A percentile compares a stretch with the other conserved stretches of the same genome.
phyloP scores from a whole-genome alignment of 129 eudicot genomes.

The Helichrysum umbraculigerum region DNA sequence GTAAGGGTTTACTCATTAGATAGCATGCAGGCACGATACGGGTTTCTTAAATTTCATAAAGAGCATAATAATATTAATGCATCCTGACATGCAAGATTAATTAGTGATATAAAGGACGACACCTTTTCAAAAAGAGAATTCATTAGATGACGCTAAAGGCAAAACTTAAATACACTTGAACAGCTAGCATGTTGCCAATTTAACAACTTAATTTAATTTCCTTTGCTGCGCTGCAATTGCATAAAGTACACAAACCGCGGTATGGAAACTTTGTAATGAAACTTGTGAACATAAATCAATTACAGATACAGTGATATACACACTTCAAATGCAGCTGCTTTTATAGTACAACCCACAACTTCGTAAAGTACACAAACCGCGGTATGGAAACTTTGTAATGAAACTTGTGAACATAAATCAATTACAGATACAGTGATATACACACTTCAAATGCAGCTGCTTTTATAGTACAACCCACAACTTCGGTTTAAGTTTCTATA shows the following conservation, averaged over 20 bases:
- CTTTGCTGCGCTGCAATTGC: neutral
- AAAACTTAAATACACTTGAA: neutral
- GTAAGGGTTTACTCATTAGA: neutral
- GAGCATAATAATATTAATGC: neutral
- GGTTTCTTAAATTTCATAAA: neutral
- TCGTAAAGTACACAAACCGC: neutral
- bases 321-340: conserved; percentile 11
- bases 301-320: neutral
- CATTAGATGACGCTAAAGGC: too few species aligned
- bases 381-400: neutral
- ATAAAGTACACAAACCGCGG: neutral
- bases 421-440: neutral
- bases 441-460: conserved; percentile 12
- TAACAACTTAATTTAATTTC: conserved; percentile 2
- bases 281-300: neutral
- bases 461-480: conserved; percentile 5
- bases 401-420: neutral
- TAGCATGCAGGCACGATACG: neutral
- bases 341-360: conserved; percentile 6
- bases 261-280: neutral
- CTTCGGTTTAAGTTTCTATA: neutral
- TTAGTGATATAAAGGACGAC: conserved; percentile 16
- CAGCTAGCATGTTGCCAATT: conserved; percentile 14
- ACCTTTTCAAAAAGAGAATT: neutral
- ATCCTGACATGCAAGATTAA: conserved; percentile 17